Base-by-base conservation (phyloP, 371 early-diverging fungal species). In the Mucor saturninus region DNA sequence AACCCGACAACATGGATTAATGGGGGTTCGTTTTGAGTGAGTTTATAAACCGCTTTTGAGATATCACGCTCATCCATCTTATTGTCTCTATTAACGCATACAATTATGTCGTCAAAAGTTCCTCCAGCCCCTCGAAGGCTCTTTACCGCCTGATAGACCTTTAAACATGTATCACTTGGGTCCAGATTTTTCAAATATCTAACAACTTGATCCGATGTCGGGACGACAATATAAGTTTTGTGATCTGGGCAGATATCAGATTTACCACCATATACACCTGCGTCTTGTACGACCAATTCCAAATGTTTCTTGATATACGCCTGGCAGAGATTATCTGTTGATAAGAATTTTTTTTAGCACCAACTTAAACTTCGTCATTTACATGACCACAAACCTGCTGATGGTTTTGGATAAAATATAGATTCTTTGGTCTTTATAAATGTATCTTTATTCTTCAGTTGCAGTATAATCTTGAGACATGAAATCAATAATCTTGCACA, bases 1-100 rank as follows among this genome's bases (percentile, higher is more conserved):
- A 64, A 68, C 1, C 68, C 68, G 29, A 64, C 53, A 26, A 64
- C 14, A 1, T 52, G 37, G 15, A 64, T 32, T 35, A 64, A 32
- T 11, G 68, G 56, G 1, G 56, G 64, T 4, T 21, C 26, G 21
- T 42, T 11, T 13, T 42, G 31, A 13, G 50, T 4, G 3, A 69
- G 50, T 11, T 9, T 46, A 2, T 56, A 30, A 15, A 65, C 29
- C 0, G 52, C 30, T 26, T 40, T 29, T 0, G 7, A 15, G 1
- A 61, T 7, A 2, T 57, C 58, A 8, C 35, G 26, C 10, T 30
- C 21, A 30, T 50, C 29, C 13, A 30, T 51, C 30, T 45, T 14
- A 4, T 5, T 55, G 10, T 28, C 42, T 4, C 29, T 29, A 11
- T 40, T 21, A 2, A n/a, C 42, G 39, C 14, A 28, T 14, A 55